Conservation (phyloP, 1,284 basidiomycete species). For the Heterobasidion irregulare region DNA sequence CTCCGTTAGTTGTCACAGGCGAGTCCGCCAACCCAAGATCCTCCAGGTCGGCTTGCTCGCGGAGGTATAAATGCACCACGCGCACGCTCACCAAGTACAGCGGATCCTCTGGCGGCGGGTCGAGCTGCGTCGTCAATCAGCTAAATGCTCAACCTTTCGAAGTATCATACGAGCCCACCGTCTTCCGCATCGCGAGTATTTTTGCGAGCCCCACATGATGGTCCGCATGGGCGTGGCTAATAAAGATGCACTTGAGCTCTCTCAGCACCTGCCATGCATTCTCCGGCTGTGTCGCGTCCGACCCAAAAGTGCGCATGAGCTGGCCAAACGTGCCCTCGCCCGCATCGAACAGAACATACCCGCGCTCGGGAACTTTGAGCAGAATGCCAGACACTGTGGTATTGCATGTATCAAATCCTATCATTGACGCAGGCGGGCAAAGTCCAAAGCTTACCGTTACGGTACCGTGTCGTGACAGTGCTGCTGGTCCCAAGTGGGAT, state of each 20-base stretch:
- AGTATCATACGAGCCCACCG: constrained; percentile 35
- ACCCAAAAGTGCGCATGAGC: constrained; percentile 72
- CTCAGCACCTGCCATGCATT: constrained; percentile 55
- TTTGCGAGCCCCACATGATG: constrained; percentile 84
- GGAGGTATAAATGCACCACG: constrained; percentile 51
- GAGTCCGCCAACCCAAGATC: constrained; percentile 51
- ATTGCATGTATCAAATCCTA: not conserved
- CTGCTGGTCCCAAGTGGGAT: constrained; percentile 87
- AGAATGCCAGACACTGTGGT: constrained; percentile 68
- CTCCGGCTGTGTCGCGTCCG: constrained; percentile 27
- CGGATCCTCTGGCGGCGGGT: constrained; percentile 47
- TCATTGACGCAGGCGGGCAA: not conserved
- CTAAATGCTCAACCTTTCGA: constrained; percentile 1
- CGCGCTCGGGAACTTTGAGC: constrained; percentile 56
- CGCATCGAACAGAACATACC: constrained; percentile 78
- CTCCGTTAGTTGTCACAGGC: constrained; percentile 32
- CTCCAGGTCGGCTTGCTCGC: constrained; percentile 58
- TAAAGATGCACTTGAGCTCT: constrained; percentile 74
- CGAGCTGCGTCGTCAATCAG: constrained; percentile 31
- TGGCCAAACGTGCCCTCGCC: constrained; percentile 94
- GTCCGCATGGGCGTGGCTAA: constrained; percentile 91
- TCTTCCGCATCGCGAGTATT: constrained; percentile 65
- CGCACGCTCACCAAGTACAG: constrained; percentile 66
- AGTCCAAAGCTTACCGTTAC: constrained; percentile 54
- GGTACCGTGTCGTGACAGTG: constrained; percentile 75